Evolutionary conservation across 2,329 filamentous ascomycete genomes (phyloP).

Genomic region (Daldinia sp.): DNA sequence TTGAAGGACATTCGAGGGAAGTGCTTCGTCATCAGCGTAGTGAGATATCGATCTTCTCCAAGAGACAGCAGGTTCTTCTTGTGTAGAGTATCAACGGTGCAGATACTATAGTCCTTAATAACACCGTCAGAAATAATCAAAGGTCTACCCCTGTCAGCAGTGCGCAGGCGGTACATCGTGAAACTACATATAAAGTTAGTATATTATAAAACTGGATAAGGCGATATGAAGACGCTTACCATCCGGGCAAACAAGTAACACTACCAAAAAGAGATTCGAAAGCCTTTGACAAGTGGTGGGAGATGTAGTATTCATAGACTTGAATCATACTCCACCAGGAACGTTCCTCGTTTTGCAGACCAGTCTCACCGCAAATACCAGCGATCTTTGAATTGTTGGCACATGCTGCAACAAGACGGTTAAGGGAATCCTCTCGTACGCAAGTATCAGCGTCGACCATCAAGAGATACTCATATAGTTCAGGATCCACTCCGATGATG

Average conservation of each 20-base stretch:
- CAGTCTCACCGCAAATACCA: conserved; percentile 97
- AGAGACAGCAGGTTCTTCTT: conserved; percentile 84
- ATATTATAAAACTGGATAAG: conserved; percentile 4
- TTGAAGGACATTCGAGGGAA: conserved; percentile 97
- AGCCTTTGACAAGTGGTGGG: conserved; percentile 94
- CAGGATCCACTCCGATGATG: conserved; percentile 96
- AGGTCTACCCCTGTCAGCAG: conserved; percentile 92
- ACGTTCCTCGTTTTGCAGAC: conserved; percentile 92
- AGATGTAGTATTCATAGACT: conserved; percentile 99
- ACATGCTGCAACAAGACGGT: conserved; percentile 90
- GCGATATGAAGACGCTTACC: conserved; percentile 70
- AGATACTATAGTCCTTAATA: conserved; percentile 89
- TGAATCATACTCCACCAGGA: conserved; percentile 99
- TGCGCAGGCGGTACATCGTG: conserved; percentile 97
- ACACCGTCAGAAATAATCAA: conserved; percentile 92
- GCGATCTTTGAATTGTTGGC: conserved; percentile 95
- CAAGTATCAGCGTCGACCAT: conserved; percentile 99
- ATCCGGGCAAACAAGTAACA: conserved; percentile 98
- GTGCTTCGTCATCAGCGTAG: conserved; percentile 97
- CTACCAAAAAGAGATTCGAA: conserved; percentile 98
- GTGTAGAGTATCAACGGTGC: conserved; percentile 92
- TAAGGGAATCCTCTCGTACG: conserved; percentile 91
- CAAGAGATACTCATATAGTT: conserved; percentile 95
- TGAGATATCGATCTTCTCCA: conserved; percentile 89
- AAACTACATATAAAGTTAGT: conserved; percentile 72